Evolutionary conservation across 345 rosid genomes (phyloP).

Genomic region (Bruguiera parviflora): DNA sequence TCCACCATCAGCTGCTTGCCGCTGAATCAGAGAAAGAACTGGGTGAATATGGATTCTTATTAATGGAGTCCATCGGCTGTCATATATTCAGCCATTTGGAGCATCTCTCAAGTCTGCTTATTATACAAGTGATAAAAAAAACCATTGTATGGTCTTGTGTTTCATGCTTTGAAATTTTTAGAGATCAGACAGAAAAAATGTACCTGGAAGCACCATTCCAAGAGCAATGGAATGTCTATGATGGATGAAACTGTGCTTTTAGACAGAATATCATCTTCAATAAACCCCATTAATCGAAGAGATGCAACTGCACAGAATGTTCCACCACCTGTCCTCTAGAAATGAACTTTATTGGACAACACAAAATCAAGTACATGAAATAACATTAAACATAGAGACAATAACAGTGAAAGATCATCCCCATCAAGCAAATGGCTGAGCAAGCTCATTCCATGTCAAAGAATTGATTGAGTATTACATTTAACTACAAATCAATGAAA

Average conservation of each 20-base stretch:
- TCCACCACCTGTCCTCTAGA: slow-evolving; percentile 86
- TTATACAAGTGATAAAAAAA: slow-evolving; percentile 9
- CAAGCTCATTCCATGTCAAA: too few relatives aligned
- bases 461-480: too few relatives aligned
- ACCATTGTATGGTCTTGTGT: background rate
- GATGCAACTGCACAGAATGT: slow-evolving; percentile 92
- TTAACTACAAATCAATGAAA: too few relatives aligned
- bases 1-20: slow-evolving; percentile 85
- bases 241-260: slow-evolving; percentile 38
- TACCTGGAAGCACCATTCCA: slow-evolving; percentile 83
- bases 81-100: slow-evolving; percentile 5
- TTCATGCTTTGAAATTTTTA: slow-evolving; percentile 9
- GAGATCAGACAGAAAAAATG: background rate
- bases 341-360: slow-evolving; percentile 36
- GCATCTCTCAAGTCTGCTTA: background rate
- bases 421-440: too few relatives aligned
- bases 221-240: slow-evolving; percentile 46
- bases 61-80: slow-evolving; percentile 1
- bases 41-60: background rate
- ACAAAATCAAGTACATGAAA: slow-evolving; percentile 12
- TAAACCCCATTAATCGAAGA: slow-evolving; percentile 75
- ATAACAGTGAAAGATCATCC: background rate
- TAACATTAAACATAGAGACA: background rate
- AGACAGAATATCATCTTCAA: slow-evolving; percentile 59
- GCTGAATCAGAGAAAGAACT: slow-evolving; percentile 36